A percentile compares a stretch with the other conserved stretches of the same genome.
These are phyloP conservation scores for Jasminum sambac DNA, from an alignment of 257 asterid species.

Conservation along the genomic window DNA sequence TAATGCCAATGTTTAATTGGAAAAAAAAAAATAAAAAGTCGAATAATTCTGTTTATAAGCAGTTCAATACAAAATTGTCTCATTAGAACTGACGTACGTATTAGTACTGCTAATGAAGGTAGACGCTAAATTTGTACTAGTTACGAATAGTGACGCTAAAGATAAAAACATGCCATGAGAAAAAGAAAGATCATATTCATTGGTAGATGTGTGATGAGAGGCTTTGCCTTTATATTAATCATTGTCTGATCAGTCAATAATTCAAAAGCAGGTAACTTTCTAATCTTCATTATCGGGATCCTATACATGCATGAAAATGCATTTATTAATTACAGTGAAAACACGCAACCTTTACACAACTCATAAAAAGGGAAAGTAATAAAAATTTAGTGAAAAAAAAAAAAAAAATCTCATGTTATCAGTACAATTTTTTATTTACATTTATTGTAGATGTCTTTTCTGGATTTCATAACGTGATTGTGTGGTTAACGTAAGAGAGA, in stretches of 20 bases:
- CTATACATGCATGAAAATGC: neutral
- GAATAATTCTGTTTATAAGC: no score
- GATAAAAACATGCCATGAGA: no score
- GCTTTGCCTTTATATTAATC: neutral
- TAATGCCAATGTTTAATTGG: no score
- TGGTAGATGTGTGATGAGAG: no score
- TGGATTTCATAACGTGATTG: slow-evolving; percentile 7
- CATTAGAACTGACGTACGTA: no score
- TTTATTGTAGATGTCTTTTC: neutral
- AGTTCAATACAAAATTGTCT: no score
- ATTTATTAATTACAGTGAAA: neutral
- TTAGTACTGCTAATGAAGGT: no score
- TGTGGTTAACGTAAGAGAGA: slow-evolving; percentile 11
- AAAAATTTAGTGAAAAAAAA: slow-evolving; percentile 16
- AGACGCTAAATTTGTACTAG: no score
- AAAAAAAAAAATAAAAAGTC: no score
- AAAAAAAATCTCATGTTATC: slow-evolving; percentile 22
- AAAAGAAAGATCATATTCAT: no score
- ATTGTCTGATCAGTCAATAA: neutral
- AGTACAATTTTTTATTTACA: neutral
- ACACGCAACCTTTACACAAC: neutral
- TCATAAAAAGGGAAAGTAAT: no score
- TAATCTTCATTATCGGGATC: neutral
- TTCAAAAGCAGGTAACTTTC: neutral
- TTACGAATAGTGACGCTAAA: no score